Conservation (phyloP, 495 filamentous ascomycete genomes). For the Hypoxylon fragiforme region DNA sequence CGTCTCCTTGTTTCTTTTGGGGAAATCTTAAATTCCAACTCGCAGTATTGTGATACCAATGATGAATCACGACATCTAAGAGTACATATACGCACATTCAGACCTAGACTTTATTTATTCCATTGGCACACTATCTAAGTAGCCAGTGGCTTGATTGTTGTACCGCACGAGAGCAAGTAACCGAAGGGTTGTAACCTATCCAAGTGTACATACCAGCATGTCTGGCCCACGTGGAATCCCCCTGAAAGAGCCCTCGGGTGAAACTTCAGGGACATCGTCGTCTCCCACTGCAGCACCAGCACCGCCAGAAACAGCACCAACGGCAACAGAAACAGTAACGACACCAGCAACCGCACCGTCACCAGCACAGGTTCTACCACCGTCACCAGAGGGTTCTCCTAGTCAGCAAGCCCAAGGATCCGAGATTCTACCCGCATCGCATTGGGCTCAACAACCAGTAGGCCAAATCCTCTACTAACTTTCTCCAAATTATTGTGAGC, state of each 20-base stretch:
- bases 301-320: not conserved
- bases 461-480: not conserved
- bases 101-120: no score
- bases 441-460: constrained; percentile 34
- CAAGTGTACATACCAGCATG: no score
- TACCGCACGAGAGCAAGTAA: not conserved
- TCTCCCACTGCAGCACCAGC: not conserved
- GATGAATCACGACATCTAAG: no score
- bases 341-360: not conserved
- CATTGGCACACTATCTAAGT: no score
- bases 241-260: not conserved
- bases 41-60: no score
- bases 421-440: constrained; percentile 35
- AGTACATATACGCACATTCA: no score
- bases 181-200: not conserved
- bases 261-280: not conserved
- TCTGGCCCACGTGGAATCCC: not conserved
- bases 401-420: no score
- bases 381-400: no score
- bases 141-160: no score
- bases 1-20: no score
- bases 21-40: no score
- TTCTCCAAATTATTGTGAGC: not conserved
- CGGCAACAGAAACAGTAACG: not conserved
- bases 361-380: not conserved